Base-by-base conservation (phyloP, 441 rosid species). In the Euphorbia celastroides region DNA sequence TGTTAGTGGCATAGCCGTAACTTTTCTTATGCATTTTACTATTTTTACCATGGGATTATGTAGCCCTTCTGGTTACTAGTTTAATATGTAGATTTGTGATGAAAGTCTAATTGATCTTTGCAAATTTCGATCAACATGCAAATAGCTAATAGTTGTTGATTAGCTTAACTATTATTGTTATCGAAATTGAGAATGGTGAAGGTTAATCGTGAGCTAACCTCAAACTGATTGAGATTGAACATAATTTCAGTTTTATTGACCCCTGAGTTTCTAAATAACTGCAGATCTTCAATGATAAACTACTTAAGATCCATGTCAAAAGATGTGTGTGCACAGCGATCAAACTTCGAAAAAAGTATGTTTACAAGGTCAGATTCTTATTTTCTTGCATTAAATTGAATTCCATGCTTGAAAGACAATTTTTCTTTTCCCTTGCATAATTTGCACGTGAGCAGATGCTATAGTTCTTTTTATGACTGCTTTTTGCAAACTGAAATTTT, bases 251-350 rank as follows among this genome's bases (percentile, higher is more conserved):
- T 38, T 69, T 38, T 14, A 14, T 30, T 51, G 46, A 54, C 57
- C 30, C 38, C 62, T 19, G 23, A 54, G 20, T 30, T 27, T 59
- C 70, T 19, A 58, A 59, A 60, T 25, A 16, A 26, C 70, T 79
- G 83, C 87, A 92, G 98, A 83, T 88, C 73, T 92, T 86, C 78
- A 92, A 86, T 86, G 98, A 89, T 72, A 92, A 87, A 70, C 71
- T 82, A 80, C 86, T 90, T 60, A 88, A 82, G 74, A 82, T 92
- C 68, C 87, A 81, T 19, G 87, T 88, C 44, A 89, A 71, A 78
- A 84, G 92, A 69, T 92, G 96, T 54, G 64, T 90, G 66, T 77
- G 81, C 48, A 66, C 84, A 60, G 96, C 98, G 32, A 88, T 90
- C 75, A 92, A 87, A 79, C 86, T 88, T 65, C 90, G 96, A 69